Conservation (phyloP, 139 green algal species). For the Asterochloris sp. region DNA sequence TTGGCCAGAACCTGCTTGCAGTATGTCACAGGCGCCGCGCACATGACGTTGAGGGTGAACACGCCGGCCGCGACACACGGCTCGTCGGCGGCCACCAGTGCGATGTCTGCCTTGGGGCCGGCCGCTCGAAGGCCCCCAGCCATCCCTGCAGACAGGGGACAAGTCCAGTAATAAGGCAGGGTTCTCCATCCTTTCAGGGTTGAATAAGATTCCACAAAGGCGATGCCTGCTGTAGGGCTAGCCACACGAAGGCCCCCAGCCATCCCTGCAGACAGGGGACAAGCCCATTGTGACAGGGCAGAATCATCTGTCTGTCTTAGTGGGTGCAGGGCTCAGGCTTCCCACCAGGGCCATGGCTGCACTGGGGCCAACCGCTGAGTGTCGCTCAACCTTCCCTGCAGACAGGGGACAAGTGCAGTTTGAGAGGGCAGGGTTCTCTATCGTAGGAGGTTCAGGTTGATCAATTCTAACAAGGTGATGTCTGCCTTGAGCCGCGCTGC, state of each 20-base stretch:
- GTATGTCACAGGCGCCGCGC: conserved; percentile 89
- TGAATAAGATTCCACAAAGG: conserved; percentile 5
- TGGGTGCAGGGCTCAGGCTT: not conserved
- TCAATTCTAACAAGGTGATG: too few species aligned
- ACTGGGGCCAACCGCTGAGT: conserved; percentile 73
- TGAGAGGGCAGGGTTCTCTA: not conserved
- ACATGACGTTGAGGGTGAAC: conserved; percentile 97
- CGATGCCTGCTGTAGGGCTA: conserved; percentile 87
- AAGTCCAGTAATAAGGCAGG: not conserved
- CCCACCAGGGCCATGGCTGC: not conserved
- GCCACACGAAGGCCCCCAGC: conserved; percentile 74
- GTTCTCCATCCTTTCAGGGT: not conserved
- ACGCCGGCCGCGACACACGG: conserved; percentile 71
- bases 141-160: conserved; percentile 56
- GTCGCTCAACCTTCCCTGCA: conserved; percentile 74
- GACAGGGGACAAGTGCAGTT: not conserved
- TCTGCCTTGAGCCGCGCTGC: too few species aligned
- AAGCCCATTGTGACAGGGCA: not conserved
- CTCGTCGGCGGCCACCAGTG: conserved; percentile 81
- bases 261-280: conserved; percentile 56
- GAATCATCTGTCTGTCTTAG: not conserved
- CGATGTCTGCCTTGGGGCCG: conserved; percentile 87
- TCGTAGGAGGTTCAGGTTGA: too few species aligned
- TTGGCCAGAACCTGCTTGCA: conserved; percentile 83
- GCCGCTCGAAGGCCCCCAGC: conserved; percentile 74